Evolutionary conservation across 1,139 yeast genomes (phyloP).

Genomic region (Magnusiomyces fungicola): DNA sequence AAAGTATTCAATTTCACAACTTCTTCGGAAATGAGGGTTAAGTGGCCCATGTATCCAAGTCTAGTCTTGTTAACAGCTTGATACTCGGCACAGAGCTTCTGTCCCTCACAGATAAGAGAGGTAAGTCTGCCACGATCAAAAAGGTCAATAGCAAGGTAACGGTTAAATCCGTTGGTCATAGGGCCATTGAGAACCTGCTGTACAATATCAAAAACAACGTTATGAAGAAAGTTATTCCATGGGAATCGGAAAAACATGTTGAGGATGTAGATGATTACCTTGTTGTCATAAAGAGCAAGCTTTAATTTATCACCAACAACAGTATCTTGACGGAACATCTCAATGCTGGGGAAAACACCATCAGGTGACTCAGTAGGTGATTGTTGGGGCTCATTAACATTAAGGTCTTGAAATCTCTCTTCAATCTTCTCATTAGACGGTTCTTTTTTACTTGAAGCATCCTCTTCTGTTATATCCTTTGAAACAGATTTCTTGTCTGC

Average conservation of each 20-base stretch:
- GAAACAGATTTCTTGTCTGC: background rate
- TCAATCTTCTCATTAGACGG: background rate
- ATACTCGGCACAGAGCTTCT: conserved; percentile 63
- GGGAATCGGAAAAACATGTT: conserved; percentile 87
- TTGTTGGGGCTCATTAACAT: background rate
- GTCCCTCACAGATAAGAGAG: conserved; percentile 75
- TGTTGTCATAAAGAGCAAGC: conserved; percentile 75
- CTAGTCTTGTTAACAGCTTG: conserved; percentile 55
- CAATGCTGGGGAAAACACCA: conserved; percentile 31
- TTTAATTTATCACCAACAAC: conserved; percentile 89
- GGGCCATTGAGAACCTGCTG: conserved; percentile 95
- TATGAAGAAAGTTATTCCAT: conserved; percentile 96
- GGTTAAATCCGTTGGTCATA: conserved; percentile 87
- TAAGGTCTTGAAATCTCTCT: background rate
- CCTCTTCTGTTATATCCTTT: conserved; percentile 1
- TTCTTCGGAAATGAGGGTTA: conserved; percentile 92
- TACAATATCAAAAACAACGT: conserved; percentile 93
- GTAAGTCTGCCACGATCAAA: conserved; percentile 76
- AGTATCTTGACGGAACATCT: conserved; percentile 50
- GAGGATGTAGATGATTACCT: conserved; percentile 68
- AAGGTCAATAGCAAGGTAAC: conserved; percentile 78
- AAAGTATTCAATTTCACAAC: conserved; percentile 87
- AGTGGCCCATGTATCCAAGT: conserved; percentile 95
- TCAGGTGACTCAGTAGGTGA: conserved; percentile 35
- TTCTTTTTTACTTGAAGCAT: conserved; percentile 13